Percentiles rank a stretch among this genome's conserved stretches.
These are phyloP conservation scores for Daedaleopsis nitida DNA, from an alignment of 768 basidiomycete genomes.

Conservation along the genomic window DNA sequence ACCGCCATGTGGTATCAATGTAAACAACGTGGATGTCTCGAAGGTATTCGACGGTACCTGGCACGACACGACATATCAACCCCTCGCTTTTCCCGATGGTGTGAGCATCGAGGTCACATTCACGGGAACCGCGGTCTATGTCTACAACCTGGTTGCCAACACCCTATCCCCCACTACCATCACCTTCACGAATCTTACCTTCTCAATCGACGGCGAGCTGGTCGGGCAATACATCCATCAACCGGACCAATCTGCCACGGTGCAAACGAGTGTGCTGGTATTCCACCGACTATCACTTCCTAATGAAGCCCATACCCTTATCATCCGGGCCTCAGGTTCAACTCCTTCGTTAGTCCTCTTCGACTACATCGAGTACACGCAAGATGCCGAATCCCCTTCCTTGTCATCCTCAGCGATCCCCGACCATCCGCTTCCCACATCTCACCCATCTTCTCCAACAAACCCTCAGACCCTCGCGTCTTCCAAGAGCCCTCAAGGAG, in stretches of 20 bases:
- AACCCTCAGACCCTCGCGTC: no score
- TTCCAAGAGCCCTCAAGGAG: no score
- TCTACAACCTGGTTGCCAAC: slow-evolving; percentile 7
- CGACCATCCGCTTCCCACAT: not conserved
- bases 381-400: no score
- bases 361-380: not conserved
- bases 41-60: not conserved
- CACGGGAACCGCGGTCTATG: slow-evolving; percentile 5
- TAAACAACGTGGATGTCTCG: not conserved
- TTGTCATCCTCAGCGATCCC: no score
- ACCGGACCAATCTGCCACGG: no score
- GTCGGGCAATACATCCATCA: not conserved
- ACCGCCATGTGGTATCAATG: not conserved
- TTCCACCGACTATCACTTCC: not conserved
- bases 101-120: not conserved
- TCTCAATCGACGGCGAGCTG: slow-evolving; percentile 4
- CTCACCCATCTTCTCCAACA: not conserved
- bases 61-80: slow-evolving; percentile 1
- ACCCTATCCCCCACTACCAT: not conserved
- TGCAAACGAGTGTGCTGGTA: not conserved
- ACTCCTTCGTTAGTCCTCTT: not conserved
- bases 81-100: not conserved
- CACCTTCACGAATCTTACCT: slow-evolving; percentile 2
- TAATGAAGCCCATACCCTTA: not conserved
- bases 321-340: not conserved